These are phyloP conservation scores for Breynia disticha DNA, from an alignment of 441 rosid genomes.

Conservation along the genomic window DNA sequence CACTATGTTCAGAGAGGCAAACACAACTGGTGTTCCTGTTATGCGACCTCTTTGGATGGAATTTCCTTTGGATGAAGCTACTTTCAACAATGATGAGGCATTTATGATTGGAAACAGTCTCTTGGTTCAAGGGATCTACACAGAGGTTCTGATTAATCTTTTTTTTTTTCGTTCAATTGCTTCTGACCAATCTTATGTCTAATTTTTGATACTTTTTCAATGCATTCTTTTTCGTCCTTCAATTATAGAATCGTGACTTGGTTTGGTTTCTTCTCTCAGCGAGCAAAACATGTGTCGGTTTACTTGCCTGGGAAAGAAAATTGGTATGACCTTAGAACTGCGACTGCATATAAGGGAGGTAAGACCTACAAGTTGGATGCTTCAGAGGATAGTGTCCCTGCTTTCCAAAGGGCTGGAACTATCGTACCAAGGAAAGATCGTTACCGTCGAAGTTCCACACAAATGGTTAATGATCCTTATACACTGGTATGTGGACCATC, in stretches of 20 bases:
- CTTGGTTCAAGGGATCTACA: constrained; percentile 87
- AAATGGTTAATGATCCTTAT: constrained; percentile 92
- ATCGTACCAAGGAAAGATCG: constrained; percentile 92
- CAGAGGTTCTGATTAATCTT: constrained; percentile 43
- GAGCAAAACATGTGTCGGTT: constrained; percentile 62
- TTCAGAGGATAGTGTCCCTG: constrained; percentile 81
- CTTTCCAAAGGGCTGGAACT: constrained; percentile 96
- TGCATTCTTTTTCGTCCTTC: constrained; percentile 4
- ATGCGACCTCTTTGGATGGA: constrained; percentile 98
- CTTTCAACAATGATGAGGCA: constrained; percentile 85
- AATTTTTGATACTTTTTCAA: constrained; percentile 5
- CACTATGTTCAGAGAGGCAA: constrained; percentile 94
- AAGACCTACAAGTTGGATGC: constrained; percentile 64
- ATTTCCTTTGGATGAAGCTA: constrained; percentile 81
- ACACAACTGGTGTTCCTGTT: constrained; percentile 73
- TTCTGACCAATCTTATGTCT: too few relatives aligned
- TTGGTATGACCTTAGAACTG: constrained; percentile 86
- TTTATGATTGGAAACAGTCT: constrained; percentile 94
- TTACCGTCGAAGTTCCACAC: constrained; percentile 83
- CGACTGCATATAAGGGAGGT: constrained; percentile 59
- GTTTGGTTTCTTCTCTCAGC: constrained; percentile 25
- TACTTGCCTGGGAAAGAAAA: constrained; percentile 88
- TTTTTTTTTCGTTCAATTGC: neutral
- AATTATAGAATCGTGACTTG: neutral
- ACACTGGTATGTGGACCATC: constrained; percentile 57